Conservation (phyloP, 176 grass and related monocot genomes). For the Tillandsia fasciculata region DNA sequence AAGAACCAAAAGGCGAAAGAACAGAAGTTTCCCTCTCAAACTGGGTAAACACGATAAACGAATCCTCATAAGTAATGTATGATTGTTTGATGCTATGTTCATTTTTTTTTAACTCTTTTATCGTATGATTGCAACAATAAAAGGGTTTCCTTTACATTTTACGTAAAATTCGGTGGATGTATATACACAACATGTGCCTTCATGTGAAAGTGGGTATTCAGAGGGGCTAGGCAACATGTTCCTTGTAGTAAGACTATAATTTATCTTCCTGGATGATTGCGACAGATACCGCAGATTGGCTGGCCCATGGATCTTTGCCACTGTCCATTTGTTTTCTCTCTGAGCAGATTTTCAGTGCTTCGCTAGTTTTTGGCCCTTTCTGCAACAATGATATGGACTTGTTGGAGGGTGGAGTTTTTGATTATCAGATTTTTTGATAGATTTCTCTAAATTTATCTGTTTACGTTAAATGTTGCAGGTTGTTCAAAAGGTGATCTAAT, state of each 20-base stretch:
- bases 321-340: background rate
- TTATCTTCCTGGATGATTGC: background rate
- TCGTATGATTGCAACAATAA: background rate
- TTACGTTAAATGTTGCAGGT: background rate
- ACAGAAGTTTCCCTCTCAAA: slow-evolving; percentile 8
- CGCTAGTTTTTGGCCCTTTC: background rate
- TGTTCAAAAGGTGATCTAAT: too few relatives aligned
- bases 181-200: background rate
- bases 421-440: background rate
- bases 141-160: background rate
- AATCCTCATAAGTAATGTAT: background rate
- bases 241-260: background rate
- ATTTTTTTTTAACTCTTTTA: background rate
- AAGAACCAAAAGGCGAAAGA: slow-evolving; percentile 34
- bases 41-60: background rate
- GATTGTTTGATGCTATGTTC: background rate
- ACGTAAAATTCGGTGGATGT: background rate
- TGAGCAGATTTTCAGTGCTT: background rate
- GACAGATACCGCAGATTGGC: background rate
- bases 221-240: background rate
- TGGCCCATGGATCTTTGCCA: background rate
- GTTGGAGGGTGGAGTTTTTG: background rate
- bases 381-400: background rate
- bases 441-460: background rate
- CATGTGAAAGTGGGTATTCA: background rate